phyloP scores from a whole-genome alignment of 805 yeast species.

The Ogataea methylovora region DNA sequence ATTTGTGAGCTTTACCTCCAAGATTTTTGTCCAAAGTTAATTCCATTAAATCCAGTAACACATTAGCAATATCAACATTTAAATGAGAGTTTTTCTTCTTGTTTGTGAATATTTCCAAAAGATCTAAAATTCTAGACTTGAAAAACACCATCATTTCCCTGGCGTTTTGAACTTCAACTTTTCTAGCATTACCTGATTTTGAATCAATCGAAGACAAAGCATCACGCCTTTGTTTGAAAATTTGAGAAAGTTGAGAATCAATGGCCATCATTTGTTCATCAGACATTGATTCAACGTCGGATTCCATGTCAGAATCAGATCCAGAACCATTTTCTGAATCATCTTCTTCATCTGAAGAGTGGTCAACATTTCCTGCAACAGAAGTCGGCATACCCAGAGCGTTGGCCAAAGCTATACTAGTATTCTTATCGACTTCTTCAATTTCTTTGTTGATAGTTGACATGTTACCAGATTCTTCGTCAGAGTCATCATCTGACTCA shows the following conservation, averaged over 20 bases:
- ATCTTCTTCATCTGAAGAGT: slow-evolving; percentile 28
- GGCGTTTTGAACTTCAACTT: slow-evolving; percentile 70
- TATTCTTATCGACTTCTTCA: slow-evolving; percentile 31
- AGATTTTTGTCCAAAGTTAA: slow-evolving; percentile 62
- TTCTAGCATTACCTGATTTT: slow-evolving; percentile 56
- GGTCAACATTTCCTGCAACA: slow-evolving; percentile 33
- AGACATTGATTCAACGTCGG: slow-evolving; percentile 79
- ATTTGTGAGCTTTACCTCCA: slow-evolving; percentile 69
- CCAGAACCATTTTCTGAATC: slow-evolving; percentile 39
- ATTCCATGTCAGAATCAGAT: slow-evolving; percentile 47
- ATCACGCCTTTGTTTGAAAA: slow-evolving; percentile 76
- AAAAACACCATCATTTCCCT: slow-evolving; percentile 71
- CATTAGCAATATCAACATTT: slow-evolving; percentile 39
- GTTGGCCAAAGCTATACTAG: slow-evolving; percentile 59
- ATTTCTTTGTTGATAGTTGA: slow-evolving; percentile 23
- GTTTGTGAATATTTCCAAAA: slow-evolving; percentile 57
- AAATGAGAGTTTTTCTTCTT: slow-evolving; percentile 33
- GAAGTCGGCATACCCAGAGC: slow-evolving; percentile 59
- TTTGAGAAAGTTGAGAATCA: slow-evolving; percentile 74
- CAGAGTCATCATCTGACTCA: slow-evolving; percentile 15
- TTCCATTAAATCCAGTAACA: slow-evolving; percentile 53
- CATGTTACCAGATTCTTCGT: slow-evolving; percentile 20
- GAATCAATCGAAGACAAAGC: slow-evolving; percentile 42
- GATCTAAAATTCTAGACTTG: slow-evolving; percentile 71
- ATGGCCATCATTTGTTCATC: slow-evolving; percentile 96